Evolutionary conservation across 371 early-diverging fungal species (phyloP).

Genomic region (Batkoa obscura): DNA sequence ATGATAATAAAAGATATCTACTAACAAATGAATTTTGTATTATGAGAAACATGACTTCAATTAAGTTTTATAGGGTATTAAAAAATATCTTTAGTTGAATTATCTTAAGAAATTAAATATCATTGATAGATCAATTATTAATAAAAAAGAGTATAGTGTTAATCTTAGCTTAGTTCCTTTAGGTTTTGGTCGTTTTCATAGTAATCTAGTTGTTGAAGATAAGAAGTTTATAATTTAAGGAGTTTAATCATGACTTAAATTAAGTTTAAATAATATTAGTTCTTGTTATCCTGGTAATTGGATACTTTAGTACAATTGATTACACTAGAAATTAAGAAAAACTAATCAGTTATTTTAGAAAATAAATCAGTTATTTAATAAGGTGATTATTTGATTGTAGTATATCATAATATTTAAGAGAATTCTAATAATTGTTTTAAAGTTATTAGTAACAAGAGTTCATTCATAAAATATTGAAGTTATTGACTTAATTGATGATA

Average conservation of each 20-base stretch:
- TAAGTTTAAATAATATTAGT: background rate
- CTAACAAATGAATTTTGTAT: conserved; percentile 31
- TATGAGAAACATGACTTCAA: conserved; percentile 34
- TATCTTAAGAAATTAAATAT: conserved; percentile 20
- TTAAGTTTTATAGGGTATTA: conserved; percentile 25
- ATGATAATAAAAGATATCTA: conserved; percentile 18
- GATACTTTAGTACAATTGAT: background rate
- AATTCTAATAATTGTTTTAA: too few relatives aligned
- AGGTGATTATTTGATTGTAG: too few relatives aligned
- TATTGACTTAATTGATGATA: too few relatives aligned
- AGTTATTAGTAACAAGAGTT: too few relatives aligned
- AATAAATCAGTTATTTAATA: too few relatives aligned
- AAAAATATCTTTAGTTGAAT: conserved; percentile 30
- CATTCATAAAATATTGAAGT: too few relatives aligned
- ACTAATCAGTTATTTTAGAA: background rate
- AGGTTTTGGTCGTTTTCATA: background rate
- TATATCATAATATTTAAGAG: too few relatives aligned
- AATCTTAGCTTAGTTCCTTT: conserved; percentile 5
- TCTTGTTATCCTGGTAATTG: background rate
- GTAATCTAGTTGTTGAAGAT: background rate
- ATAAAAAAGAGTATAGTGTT: conserved; percentile 23
- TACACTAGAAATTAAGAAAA: background rate
- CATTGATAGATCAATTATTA: conserved; percentile 21
- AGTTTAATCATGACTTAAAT: background rate
- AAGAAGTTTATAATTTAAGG: background rate